phyloP scores from a whole-genome alignment of 805 yeast genomes.

The Kodamaea jinghongensis region DNA sequence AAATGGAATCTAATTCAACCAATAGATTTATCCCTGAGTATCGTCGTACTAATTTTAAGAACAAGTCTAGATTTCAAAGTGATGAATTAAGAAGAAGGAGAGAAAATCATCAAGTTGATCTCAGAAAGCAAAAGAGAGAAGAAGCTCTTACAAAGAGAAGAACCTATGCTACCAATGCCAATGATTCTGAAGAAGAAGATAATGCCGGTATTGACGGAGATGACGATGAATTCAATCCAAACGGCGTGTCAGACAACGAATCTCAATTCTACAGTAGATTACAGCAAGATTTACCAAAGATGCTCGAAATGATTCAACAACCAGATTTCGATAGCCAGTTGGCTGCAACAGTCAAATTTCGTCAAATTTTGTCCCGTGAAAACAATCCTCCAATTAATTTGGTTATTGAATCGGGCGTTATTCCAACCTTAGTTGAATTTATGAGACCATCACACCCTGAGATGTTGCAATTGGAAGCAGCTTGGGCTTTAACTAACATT shows the following conservation, averaged over 20 bases:
- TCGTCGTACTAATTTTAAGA: slow-evolving; percentile 94
- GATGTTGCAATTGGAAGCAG: slow-evolving; percentile 93
- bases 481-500: slow-evolving; percentile 99
- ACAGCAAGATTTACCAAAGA: slow-evolving; percentile 69
- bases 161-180: slow-evolving; percentile 52
- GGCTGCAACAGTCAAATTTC: slow-evolving; percentile 86
- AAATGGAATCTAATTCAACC: slow-evolving; percentile 74
- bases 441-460: slow-evolving; percentile 74
- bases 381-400: slow-evolving; percentile 94
- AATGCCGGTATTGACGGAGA: slow-evolving; percentile 43
- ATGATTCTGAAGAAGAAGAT: slow-evolving; percentile 44
- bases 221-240: slow-evolving; percentile 33
- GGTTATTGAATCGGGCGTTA: slow-evolving; percentile 91
- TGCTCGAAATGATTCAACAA: slow-evolving; percentile 79
- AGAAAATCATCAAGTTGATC: slow-evolving; percentile 94
- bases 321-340: slow-evolving; percentile 75
- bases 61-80: slow-evolving; percentile 87
- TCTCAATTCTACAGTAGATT: slow-evolving; percentile 39
- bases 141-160: slow-evolving; percentile 93
- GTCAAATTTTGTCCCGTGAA: slow-evolving; percentile 91
- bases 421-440: slow-evolving; percentile 84
- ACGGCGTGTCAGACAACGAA: slow-evolving; percentile 44
- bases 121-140: slow-evolving; percentile 94
- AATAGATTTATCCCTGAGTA: slow-evolving; percentile 92
- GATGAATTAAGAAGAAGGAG: slow-evolving; percentile 98